Percentiles rank a stretch among this genome's conserved stretches.
Conservation (phyloP, 441 rosid species). For the Arabidopsis lyrata region DNA sequence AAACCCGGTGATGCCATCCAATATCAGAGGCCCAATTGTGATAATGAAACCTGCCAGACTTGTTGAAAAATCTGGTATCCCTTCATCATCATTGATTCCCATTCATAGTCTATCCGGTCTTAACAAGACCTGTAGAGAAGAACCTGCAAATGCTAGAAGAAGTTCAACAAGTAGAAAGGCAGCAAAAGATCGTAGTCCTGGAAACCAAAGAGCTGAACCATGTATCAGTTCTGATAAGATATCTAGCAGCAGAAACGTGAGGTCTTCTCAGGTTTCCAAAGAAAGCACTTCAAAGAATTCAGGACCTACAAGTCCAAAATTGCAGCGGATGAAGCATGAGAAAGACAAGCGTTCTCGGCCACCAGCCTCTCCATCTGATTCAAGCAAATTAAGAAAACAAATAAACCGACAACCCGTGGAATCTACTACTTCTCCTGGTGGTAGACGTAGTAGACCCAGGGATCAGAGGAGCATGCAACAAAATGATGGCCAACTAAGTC, state of each 20-base stretch:
- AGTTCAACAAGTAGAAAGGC: constrained; percentile 46
- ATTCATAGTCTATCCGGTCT: constrained; percentile 55
- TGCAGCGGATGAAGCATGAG: constrained; percentile 74
- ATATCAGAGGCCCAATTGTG: constrained; percentile 77
- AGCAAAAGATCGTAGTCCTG: constrained; percentile 54
- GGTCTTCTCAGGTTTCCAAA: constrained; percentile 56
- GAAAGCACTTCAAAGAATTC: constrained; percentile 55
- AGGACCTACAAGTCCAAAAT: constrained; percentile 73
- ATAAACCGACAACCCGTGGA: constrained; percentile 51
- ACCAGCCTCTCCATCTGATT: constrained; percentile 76
- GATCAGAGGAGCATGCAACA: constrained; percentile 51
- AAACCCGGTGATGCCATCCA: constrained; percentile 20
- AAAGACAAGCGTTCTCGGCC: constrained; percentile 72
- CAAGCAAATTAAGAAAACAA: constrained; percentile 63
- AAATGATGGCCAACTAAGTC: constrained; percentile 67
- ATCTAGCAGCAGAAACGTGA: constrained; percentile 51
- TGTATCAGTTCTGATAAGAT: constrained; percentile 56
- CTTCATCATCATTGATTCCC: constrained; percentile 64
- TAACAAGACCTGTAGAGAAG: constrained; percentile 49
- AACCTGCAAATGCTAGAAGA: constrained; percentile 50
- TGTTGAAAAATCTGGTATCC: constrained; percentile 61
- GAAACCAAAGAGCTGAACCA: constrained; percentile 49
- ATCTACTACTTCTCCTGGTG: constrained; percentile 59
- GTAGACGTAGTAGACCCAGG: constrained; percentile 52
- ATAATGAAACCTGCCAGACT: constrained; percentile 93